Conservation (phyloP, 2,329 filamentous ascomycete genomes). For the Fusarium verticillioides region DNA sequence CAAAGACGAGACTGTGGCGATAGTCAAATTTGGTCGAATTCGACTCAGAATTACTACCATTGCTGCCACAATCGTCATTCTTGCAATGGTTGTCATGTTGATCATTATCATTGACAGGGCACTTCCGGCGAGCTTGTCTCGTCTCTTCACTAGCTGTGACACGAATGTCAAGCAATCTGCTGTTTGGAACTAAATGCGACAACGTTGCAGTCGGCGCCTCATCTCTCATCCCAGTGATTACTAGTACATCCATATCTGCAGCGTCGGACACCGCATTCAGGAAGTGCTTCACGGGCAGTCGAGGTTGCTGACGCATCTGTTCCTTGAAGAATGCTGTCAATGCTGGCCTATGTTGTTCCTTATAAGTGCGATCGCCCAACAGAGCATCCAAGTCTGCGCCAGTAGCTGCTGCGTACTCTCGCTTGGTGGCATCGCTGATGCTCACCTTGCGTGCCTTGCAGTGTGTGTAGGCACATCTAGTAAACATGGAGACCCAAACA, state of each 20-base stretch:
- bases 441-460: constrained; percentile 24
- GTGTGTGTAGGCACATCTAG: not conserved
- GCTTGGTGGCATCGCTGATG: constrained; percentile 58
- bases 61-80: not conserved
- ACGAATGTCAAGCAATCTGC: constrained; percentile 64
- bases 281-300: constrained; percentile 64
- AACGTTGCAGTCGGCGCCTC: constrained; percentile 44
- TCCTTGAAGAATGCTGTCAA: constrained; percentile 63
- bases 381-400: constrained; percentile 63
- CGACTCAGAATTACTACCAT: not conserved
- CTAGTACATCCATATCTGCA: not conserved
- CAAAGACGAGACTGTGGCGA: constrained; percentile 56
- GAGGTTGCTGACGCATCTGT: constrained; percentile 57
- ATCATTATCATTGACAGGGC: not conserved
- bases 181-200: constrained; percentile 63
- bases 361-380: constrained; percentile 66
- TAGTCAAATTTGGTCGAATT: not conserved
- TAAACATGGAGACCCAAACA: constrained; percentile 61
- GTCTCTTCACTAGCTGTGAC: constrained; percentile 56
- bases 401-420: constrained; percentile 62
- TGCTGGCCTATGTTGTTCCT: constrained; percentile 66
- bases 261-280: constrained; percentile 55
- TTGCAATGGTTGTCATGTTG: constrained; percentile 49
- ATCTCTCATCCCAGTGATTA: not conserved
- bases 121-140: constrained; percentile 47